Percentiles rank a stretch among this genome's conserved stretches.
phyloP scores from a whole-genome alignment of 257 asterid species.

The Gynochthodes officinalis region DNA sequence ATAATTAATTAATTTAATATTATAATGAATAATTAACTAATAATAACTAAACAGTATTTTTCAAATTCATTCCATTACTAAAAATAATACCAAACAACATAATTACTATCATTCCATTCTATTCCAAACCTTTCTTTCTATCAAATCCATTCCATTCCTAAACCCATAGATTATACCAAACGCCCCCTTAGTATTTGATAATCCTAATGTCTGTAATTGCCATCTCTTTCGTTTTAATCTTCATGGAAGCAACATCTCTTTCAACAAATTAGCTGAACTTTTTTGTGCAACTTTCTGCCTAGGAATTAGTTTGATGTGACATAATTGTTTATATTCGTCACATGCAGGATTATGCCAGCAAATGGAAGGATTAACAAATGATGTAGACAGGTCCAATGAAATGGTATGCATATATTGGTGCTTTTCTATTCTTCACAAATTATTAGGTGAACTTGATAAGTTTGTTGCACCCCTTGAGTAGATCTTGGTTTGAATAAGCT shows the following conservation, averaged over 20 bases:
- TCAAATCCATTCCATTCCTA: no score
- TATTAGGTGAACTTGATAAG: not conserved
- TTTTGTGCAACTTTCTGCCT: not conserved
- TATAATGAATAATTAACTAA: no score
- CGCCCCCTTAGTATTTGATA: no score
- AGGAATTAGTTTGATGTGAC: not conserved
- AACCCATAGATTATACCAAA: no score
- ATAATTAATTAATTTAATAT: no score
- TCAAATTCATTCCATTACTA: no score
- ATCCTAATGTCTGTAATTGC: not conserved
- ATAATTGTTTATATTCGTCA: conserved; percentile 1
- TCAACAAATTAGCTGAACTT: not conserved
- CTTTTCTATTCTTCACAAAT: not conserved
- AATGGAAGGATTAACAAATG: conserved; percentile 66
- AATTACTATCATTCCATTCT: no score
- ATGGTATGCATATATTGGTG: conserved; percentile 41
- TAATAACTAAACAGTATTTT: no score
- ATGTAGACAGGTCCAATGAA: conserved; percentile 87
- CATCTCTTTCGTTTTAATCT: not conserved
- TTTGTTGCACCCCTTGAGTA: not conserved
- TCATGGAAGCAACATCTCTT: not conserved
- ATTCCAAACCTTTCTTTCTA: no score
- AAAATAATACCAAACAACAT: no score
- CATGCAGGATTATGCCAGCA: conserved; percentile 75
- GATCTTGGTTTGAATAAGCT: not conserved